phyloP scores from a whole-genome alignment of 495 filamentous ascomycete species.

The Elasticomyces elasticus region DNA sequence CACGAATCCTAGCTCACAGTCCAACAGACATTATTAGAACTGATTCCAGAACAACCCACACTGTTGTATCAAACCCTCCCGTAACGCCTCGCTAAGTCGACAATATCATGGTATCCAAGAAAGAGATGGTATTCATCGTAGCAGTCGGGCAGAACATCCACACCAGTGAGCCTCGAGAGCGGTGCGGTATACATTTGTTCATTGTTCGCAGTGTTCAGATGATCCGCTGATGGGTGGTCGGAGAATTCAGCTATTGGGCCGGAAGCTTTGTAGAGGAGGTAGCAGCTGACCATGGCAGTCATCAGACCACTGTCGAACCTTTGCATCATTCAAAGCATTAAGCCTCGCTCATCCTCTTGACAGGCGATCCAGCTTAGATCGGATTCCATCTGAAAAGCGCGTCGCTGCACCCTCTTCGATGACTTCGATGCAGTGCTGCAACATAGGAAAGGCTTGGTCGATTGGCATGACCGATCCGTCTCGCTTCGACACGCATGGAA shows the following conservation, averaged over 20 bases:
- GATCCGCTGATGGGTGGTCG: background rate
- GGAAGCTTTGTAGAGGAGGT: background rate
- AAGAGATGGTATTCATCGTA: background rate
- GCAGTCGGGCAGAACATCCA: background rate
- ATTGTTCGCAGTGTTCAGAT: too few relatives aligned
- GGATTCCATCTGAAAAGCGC: constrained; percentile 34
- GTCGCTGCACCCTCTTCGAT: constrained; percentile 33
- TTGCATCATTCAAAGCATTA: background rate
- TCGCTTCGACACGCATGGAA: constrained; percentile 30
- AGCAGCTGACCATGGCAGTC: background rate
- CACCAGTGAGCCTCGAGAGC: too few relatives aligned
- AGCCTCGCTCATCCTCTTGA: constrained; percentile 21
- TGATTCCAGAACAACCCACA: too few relatives aligned
- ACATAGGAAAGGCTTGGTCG: constrained; percentile 26
- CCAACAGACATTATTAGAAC: background rate
- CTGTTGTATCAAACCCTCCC: background rate
- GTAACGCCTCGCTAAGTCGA: background rate
- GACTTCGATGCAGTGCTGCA: constrained; percentile 34
- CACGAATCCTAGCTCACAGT: too few relatives aligned
- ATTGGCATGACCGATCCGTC: constrained; percentile 31
- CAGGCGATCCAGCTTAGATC: constrained; percentile 30
- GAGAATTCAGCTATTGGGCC: background rate
- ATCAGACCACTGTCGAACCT: background rate
- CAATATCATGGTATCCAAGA: constrained; percentile 1
- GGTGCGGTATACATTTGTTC: too few relatives aligned